Percentiles rank a stretch among this genome's conserved stretches.
Evolutionary conservation across 176 grass and related monocot genomes (phyloP).

Genomic region (Areca catechu): DNA sequence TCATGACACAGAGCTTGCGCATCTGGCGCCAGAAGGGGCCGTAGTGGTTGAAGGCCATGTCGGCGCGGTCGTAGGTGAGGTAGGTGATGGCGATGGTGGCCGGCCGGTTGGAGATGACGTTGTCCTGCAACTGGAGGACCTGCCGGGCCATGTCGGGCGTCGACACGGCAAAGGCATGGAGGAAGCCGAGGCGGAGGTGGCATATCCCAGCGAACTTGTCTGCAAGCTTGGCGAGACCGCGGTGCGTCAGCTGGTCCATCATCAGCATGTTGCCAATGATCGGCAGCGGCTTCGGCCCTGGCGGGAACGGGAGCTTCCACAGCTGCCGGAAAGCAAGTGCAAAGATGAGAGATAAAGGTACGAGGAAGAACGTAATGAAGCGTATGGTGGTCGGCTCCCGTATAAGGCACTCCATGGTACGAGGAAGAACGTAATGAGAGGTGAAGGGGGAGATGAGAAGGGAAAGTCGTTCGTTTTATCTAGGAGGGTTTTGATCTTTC

Average conservation of each 20-base stretch:
- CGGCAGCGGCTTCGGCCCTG: slow-evolving; percentile 59
- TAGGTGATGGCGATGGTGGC: slow-evolving; percentile 70
- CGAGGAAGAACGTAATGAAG: slow-evolving; percentile 17
- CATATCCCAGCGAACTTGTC: too few species aligned
- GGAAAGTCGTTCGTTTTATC: too few species aligned
- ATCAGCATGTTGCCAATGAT: slow-evolving; percentile 89
- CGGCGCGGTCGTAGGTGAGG: slow-evolving; percentile 70
- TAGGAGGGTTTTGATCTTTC: too few species aligned
- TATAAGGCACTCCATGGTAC: slow-evolving; percentile 45
- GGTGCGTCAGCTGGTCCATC: slow-evolving; percentile 54
- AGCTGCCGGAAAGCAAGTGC: slow-evolving; percentile 2
- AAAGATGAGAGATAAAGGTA: slow-evolving; percentile 20
- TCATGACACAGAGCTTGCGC: slow-evolving; percentile 82
- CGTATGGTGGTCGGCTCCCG: slow-evolving; percentile 31
- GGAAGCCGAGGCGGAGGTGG: slow-evolving; percentile 8
- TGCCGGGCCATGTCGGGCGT: slow-evolving; percentile 75
- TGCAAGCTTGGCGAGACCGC: too few species aligned
- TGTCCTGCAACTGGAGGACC: slow-evolving; percentile 85
- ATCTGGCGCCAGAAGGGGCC: slow-evolving; percentile 93
- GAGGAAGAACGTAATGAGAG: slow-evolving; percentile 12
- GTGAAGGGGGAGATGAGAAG: too few species aligned
- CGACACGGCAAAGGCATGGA: slow-evolving; percentile 60
- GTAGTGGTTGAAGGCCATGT: slow-evolving; percentile 99
- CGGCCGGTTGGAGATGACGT: slow-evolving; percentile 74
- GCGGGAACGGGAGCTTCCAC: slow-evolving; percentile 47